These are phyloP conservation scores for Venturiaceae sp. DNA, from an alignment of 2,329 filamentous ascomycete species.

Conservation along the genomic window DNA sequence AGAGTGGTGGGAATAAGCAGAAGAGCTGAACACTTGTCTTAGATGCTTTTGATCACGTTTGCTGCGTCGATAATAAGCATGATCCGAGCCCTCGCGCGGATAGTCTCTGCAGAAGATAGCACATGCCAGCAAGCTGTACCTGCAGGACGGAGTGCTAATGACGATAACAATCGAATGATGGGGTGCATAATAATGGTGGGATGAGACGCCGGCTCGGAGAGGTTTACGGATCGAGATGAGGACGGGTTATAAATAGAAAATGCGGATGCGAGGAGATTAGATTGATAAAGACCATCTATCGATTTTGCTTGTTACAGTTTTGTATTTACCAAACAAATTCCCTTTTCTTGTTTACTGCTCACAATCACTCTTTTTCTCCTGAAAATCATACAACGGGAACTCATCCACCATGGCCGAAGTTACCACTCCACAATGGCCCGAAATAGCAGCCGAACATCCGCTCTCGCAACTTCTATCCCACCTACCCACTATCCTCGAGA, in stretches of 20 bases:
- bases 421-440: conserved; percentile 20
- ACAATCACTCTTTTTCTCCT: not conserved
- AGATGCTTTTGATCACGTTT: not conserved
- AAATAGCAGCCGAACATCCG: conserved; percentile 25
- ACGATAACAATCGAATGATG: not conserved
- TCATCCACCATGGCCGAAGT: not conserved
- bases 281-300: not conserved
- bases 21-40: not conserved
- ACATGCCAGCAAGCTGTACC: not conserved
- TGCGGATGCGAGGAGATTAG: not conserved
- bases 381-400: not conserved
- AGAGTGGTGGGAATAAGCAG: not conserved
- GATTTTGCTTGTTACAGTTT: no score
- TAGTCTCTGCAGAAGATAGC: not conserved
- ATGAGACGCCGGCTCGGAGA: not conserved
- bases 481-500: conserved; percentile 47
- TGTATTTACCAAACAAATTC: not conserved
- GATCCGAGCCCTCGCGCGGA: not conserved
- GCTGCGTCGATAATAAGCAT: no score
- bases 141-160: not conserved
- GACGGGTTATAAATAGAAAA: not conserved
- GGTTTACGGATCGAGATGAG: not conserved
- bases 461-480: conserved; percentile 48
- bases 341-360: not conserved
- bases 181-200: no score